Base-by-base conservation (phyloP, 1,139 yeast genomes). In the Taiozyma sp. region DNA sequence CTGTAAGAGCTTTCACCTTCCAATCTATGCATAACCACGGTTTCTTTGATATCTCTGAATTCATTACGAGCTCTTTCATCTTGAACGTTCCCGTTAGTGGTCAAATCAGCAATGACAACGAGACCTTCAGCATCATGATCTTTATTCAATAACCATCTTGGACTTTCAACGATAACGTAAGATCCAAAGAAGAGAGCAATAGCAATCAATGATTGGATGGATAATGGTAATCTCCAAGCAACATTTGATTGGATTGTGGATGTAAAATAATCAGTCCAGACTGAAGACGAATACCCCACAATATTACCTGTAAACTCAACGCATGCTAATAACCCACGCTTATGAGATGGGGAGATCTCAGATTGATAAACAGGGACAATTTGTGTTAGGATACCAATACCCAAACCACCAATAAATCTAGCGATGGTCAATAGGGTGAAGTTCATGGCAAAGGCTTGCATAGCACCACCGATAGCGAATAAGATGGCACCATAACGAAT, bases 341-440 rank as follows among this genome's bases (percentile, higher is more conserved):
- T 88, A 56, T 87, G 86, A 1, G 97, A 91, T 16, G 96, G 96
- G 41, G 95, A 84, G 54, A 92, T 89, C 66, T 92, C 98, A 8
- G 90, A 81, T 70, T 91, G 97, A 68, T 90, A 92, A 47, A 93
- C 89, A 0, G 98, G 97, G n/a, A 93, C 95, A 49, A 91, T 89
- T 8, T 96, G 89, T n/a, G 96, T 86, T 51, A 92, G 75, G 63
- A 89, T 78, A 13, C 97, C 98, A 45, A 92, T 92, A 16, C 96
- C 97, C 39, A 91, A 61, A 65, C 97, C 97, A 45, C 92, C 81
- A 43, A 91, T 76, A 46, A 90, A 76, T 59, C 98, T 76, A 1
- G 97, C 97, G 38, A 80, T 54, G 30, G 88, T 81, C 67, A 91
- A 73, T 47, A 76, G 67, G 23, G 63, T 42, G 66, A 84, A 76